These are phyloP conservation scores for Nemania serpens DNA, from an alignment of 2,329 filamentous ascomycete species.

Conservation along the genomic window DNA sequence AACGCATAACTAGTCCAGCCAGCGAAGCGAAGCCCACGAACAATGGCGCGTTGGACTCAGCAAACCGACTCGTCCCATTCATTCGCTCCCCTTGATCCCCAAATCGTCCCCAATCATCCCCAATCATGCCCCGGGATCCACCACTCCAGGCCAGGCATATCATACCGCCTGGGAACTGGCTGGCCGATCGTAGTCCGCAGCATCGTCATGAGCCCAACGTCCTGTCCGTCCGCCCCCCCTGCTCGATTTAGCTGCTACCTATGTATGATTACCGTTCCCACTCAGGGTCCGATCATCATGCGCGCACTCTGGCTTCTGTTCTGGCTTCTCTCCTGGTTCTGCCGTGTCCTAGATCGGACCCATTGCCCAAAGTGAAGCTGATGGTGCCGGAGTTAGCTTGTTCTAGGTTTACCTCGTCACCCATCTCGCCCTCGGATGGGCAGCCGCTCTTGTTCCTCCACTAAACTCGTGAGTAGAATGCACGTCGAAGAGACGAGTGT, in stretches of 20 bases:
- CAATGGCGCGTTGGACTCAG: conserved; percentile 7
- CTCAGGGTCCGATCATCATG: conserved; percentile 16
- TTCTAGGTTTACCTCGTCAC: neutral
- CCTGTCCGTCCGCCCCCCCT: neutral
- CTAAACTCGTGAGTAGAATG: conserved; percentile 7
- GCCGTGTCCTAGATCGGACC: conserved; percentile 17
- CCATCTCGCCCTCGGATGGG: conserved; percentile 4
- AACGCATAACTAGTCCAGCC: conserved; percentile 20
- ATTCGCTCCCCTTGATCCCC: neutral
- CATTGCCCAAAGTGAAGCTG: conserved; percentile 28
- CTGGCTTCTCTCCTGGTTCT: conserved; percentile 18
- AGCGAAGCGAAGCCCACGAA: conserved; percentile 21
- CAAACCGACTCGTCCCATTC: conserved; percentile 9
- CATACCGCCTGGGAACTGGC: conserved; percentile 25
- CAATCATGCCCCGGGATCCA: conserved; percentile 10
- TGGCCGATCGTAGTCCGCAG: conserved; percentile 24
- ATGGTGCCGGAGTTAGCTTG: neutral
- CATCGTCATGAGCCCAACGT: conserved; percentile 26
- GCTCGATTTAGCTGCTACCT: conserved; percentile 16
- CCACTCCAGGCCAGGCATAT: too few relatives aligned
- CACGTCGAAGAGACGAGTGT: conserved; percentile 17
- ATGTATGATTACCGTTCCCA: conserved; percentile 15
- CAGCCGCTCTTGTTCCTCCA: conserved; percentile 5
- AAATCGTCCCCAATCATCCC: conserved; percentile 14
- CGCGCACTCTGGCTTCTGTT: neutral